Base-by-base conservation (phyloP, 164 flowering plant genomes). In the Stephania cephalantha region DNA sequence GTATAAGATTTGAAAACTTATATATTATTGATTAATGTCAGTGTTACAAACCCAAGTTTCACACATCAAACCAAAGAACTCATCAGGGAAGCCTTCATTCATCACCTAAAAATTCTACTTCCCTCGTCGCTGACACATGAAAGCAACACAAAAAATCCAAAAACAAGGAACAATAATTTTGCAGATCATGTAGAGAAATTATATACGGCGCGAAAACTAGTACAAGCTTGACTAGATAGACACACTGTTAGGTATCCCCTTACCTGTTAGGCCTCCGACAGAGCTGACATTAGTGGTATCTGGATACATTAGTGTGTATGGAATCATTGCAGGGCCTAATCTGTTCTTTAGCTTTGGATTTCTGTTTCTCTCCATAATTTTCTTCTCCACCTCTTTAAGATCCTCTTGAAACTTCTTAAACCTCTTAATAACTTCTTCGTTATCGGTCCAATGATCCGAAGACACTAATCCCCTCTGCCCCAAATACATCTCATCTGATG, bases 401-500 rank as follows among this genome's bases (percentile, higher is more conserved):
- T 77, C 83, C 55, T 78, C 22, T 4, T 80, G 70, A 74, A 90
- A 89, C 73, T 79, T 76, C 31, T 81, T 42, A 31, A 85, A 87
- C 7, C 65, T 77, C 42, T 75, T 65, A 12, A 73, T 69, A 31
- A 84, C 80, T 64, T 79, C 86, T 55, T 29, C 69, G 50, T 84
- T 83, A 15, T 75, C 78, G 1, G 84, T 89, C 91, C 95, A 90
- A 1, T 82, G 53, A 3, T 48, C 53, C 42, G 42, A 83, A 9
- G 69, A 52, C 55, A 9, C 17, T 45, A 81, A 68, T 5, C 81
- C 73, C 61, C 85, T 81, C 80, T 86, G 88, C 0, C 95, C 95
- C 68, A 89, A 76, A 75, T 85, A 89, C 29, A 77, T 80, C 80
- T 90, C 92, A 53, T 88, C 92, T 0, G 87, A 77, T 18, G 84